Evolutionary conservation across 2,329 filamentous ascomycete species (phyloP), one percentile per base, ranked within the genome.

Genomic region (Balansia obtecta): DNA sequence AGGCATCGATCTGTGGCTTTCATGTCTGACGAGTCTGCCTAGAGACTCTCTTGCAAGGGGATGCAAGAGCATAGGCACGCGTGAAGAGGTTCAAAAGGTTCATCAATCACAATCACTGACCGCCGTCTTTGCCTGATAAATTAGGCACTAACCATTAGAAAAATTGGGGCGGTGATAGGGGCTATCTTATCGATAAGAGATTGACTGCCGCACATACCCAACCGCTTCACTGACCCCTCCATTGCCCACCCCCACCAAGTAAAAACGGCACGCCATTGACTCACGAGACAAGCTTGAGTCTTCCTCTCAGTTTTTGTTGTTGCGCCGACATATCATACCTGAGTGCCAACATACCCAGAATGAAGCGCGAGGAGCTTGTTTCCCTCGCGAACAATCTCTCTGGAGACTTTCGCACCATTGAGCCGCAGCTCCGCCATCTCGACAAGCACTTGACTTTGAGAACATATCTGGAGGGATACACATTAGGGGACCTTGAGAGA

Each of bases 401-500:
- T 53, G 74, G 73, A 39, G 88, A 95, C 68, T 93, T 94, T 71
- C 94, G 93, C 71, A 74, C 83, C 52, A 82, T 90, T 56, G 87
- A 93, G 63, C 77, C 80, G 27, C 75, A 82, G 52, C 77, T 95
- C 50, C 74, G 78, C 59, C 82, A 86, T 58, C 81, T 96, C 54
- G 88, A 96, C 67, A 86, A 87, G 65, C 86, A 95, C 71, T 78
- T 97, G 53, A 88, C 83, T 4, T 80, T 96, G 33, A 84, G 91
- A 60, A 88, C 87, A 13, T 93, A 93, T 69, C 76, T 96, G 57
- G 80, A 87, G 48, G 89, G 89, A 53, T 91, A 95, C 72, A 74
- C 74, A 27, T 73, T 93, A 46, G 83, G 83, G 52, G 80, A 88
- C 41, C 75, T 85, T 55, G 91, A 97, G 66, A 79, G 82, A 55